These are phyloP conservation scores for Penicillium pulvis DNA, from an alignment of 495 filamentous ascomycete genomes.

Conservation along the genomic window DNA sequence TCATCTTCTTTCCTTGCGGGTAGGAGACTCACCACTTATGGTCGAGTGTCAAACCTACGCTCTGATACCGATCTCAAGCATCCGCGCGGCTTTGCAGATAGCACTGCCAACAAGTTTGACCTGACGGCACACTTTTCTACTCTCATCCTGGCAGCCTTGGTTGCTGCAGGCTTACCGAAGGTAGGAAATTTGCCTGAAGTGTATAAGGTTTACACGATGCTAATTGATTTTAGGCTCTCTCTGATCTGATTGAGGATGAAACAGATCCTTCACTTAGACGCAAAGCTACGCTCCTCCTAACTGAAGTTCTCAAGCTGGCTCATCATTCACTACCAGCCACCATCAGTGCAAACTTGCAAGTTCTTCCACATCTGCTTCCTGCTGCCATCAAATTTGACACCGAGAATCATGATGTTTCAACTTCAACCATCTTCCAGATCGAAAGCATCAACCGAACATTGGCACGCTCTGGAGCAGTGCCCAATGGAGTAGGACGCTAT, in stretches of 20 bases:
- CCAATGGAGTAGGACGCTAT: conserved; percentile 44
- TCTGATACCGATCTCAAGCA: conserved; percentile 54
- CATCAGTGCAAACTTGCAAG: conserved; percentile 78
- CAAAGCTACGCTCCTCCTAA: conserved; percentile 86
- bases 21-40: conserved; percentile 89
- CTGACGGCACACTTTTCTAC: conserved; percentile 92
- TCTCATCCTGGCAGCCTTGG: conserved; percentile 80
- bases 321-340: conserved; percentile 78
- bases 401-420: conserved; percentile 75
- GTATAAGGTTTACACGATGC: neutral
- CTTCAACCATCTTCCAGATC: conserved; percentile 91
- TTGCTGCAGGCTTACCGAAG: conserved; percentile 78
- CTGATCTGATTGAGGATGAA: conserved; percentile 67
- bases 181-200: conserved; percentile 38
- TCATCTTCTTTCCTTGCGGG: conserved; percentile 94
- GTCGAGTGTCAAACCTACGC: conserved; percentile 86
- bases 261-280: conserved; percentile 75
- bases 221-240: conserved; percentile 52
- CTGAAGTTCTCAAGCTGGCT: conserved; percentile 86
- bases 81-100: conserved; percentile 52
- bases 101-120: conserved; percentile 70
- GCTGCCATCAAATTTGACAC: conserved; percentile 69
- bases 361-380: conserved; percentile 78
- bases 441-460: conserved; percentile 95
- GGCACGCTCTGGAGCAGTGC: conserved; percentile 66